Evolutionary conservation across 2,329 filamentous ascomycete species (phyloP).

Genomic region (Penicillium sp.): DNA sequence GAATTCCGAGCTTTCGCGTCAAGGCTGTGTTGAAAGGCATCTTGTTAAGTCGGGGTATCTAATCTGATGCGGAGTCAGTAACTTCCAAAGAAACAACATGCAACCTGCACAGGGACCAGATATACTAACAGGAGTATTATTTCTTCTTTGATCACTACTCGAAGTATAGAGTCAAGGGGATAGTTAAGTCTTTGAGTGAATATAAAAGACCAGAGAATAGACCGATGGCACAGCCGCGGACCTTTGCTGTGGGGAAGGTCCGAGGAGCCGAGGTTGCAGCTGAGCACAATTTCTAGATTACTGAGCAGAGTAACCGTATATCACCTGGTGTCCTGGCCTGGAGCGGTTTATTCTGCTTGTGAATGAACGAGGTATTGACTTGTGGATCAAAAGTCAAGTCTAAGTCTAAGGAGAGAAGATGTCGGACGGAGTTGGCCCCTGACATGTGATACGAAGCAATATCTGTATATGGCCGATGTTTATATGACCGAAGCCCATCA

Average conservation of each 20-base stretch:
- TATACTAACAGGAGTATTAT: neutral
- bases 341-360: neutral
- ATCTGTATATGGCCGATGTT: neutral
- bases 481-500: no score
- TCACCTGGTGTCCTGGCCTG: neutral
- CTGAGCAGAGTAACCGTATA: neutral
- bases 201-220: constrained; percentile 6
- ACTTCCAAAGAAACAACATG: neutral
- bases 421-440: neutral
- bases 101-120: neutral
- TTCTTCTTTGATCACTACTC: neutral
- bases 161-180: neutral
- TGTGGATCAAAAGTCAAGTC: neutral
- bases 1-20: constrained; percentile 58
- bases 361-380: neutral
- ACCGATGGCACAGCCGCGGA: constrained; percentile 22
- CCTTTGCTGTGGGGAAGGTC: constrained; percentile 25
- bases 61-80: constrained; percentile 7
- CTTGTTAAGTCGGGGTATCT: constrained; percentile 16
- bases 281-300: neutral
- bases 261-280: constrained; percentile 33
- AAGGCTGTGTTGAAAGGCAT: constrained; percentile 67
- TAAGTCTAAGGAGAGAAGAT: neutral
- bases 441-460: constrained; percentile 3
- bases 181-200: neutral